Conservation (phyloP, 306 rosid genomes). For the Sesbania bispinosa region DNA sequence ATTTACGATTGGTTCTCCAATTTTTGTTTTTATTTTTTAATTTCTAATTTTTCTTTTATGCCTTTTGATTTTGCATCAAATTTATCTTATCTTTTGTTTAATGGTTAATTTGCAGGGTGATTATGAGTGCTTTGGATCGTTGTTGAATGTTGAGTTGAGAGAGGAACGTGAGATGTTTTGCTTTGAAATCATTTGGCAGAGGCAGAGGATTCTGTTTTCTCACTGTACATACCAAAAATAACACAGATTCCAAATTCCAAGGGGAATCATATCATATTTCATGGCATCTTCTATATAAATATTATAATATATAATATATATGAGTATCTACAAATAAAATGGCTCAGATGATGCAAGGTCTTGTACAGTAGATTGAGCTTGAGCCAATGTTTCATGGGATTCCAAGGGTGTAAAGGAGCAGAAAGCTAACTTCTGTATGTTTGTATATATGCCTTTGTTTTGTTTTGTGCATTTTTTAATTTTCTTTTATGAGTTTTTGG, state of each 20-base stretch:
- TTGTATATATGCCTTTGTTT: slow-evolving; percentile 16
- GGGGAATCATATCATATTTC: slow-evolving; percentile 12
- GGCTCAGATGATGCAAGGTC: slow-evolving; percentile 24
- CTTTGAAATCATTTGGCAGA: slow-evolving; percentile 16
- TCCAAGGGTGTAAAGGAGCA: slow-evolving; percentile 20
- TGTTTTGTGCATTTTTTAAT: neutral
- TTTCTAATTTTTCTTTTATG: no score
- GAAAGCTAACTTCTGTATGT: neutral
- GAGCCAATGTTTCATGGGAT: slow-evolving; percentile 36
- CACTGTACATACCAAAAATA: neutral
- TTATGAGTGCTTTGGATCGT: slow-evolving; percentile 66
- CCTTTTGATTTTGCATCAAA: neutral
- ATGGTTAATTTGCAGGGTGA: slow-evolving; percentile 69
- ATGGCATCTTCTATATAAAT: neutral
- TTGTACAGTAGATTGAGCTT: neutral
- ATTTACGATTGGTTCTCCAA: slow-evolving; percentile 52
- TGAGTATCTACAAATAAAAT: slow-evolving; percentile 21
- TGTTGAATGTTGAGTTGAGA: slow-evolving; percentile 61
- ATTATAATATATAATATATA: neutral
- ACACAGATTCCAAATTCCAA: slow-evolving; percentile 26
- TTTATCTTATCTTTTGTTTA: neutral
- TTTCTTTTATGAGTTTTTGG: neutral
- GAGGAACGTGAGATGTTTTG: slow-evolving; percentile 31
- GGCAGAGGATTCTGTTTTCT: slow-evolving; percentile 31
- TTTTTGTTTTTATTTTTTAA: no score